These are phyloP conservation scores for Spongospora subterranea DNA, from an alignment of 208 protist species.

Conservation along the genomic window DNA sequence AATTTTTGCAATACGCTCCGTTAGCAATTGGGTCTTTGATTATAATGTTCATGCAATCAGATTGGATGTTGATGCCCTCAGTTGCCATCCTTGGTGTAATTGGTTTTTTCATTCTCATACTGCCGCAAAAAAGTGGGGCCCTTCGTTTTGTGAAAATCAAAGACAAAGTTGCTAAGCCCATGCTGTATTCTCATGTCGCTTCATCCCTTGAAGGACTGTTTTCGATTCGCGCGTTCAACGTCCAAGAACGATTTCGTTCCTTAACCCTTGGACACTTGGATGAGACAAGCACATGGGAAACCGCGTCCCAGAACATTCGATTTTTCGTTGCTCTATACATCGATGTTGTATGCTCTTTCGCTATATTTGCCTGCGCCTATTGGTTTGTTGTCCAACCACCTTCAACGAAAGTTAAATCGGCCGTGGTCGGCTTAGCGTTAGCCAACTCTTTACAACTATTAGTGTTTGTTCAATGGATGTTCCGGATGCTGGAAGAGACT, in stretches of 20 bases:
- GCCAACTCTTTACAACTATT: constrained; percentile 77
- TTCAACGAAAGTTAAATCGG: constrained; percentile 13
- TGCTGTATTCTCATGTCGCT: constrained; percentile 55
- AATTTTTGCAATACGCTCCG: constrained; percentile 57
- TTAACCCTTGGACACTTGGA: constrained; percentile 37
- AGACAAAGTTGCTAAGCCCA: constrained; percentile 24
- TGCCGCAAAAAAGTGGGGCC: neutral
- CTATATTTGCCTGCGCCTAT: constrained; percentile 61
- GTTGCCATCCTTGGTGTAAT: constrained; percentile 2
- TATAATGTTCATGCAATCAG: constrained; percentile 4
- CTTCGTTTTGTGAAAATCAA: constrained; percentile 34
- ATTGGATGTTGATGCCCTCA: neutral
- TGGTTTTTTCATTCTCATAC: constrained; percentile 25
- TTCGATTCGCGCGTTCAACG: constrained; percentile 55
- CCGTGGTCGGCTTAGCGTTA: constrained; percentile 76
- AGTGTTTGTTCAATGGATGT: constrained; percentile 76
- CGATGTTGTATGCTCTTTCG: constrained; percentile 66
- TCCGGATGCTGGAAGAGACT: constrained; percentile 69
- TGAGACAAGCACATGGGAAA: constrained; percentile 54
- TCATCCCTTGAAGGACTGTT: constrained; percentile 56
- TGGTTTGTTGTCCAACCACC: constrained; percentile 71
- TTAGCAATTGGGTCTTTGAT: neutral
- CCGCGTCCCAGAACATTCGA: constrained; percentile 3
- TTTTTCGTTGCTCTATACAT: constrained; percentile 46
- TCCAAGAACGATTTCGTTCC: neutral